phyloP scores from a whole-genome alignment of 163 green algal species.

The Coccomyxa subellipsoidea region DNA sequence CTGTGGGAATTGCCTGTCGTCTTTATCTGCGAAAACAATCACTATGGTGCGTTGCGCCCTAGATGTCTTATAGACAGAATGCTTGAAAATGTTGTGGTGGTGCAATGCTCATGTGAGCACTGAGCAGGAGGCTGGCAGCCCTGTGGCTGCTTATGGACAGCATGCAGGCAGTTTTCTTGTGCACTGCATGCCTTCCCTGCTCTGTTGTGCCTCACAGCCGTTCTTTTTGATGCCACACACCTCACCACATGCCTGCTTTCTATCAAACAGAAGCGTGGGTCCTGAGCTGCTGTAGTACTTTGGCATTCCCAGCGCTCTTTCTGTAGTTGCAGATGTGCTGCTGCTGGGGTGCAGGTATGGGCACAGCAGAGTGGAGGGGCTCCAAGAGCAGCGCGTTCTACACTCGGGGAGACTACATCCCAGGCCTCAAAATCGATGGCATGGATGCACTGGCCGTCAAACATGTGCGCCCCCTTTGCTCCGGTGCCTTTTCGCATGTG shows the following conservation, averaged over 20 bases:
- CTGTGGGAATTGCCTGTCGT: conserved; percentile 96
- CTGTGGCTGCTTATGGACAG: no score
- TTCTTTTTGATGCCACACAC: no score
- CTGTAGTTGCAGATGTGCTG: no score
- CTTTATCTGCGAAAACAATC: conserved; percentile 99
- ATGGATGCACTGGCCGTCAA: conserved; percentile 99
- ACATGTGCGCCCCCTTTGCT: conserved; percentile 23
- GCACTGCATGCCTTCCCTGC: no score
- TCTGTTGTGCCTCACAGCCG: background rate
- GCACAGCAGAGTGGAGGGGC: conserved; percentile 87
- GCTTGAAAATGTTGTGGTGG: no score
- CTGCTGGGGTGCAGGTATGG: conserved; percentile 73
- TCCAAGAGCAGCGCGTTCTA: conserved; percentile 92
- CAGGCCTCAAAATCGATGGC: conserved; percentile 91
- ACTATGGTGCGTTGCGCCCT: conserved; percentile 90
- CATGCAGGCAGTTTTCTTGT: no score
- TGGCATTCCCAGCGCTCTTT: background rate
- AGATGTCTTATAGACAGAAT: no score
- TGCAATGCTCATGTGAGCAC: no score
- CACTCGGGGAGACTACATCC: conserved; percentile 98
- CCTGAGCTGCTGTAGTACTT: no score
- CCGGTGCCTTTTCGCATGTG: background rate
- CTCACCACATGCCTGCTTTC: no score
- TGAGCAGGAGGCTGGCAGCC: no score
- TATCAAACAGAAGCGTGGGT: no score